Evolutionary conservation across 2,329 filamentous ascomycete genomes (phyloP).

Genomic region (Verticillium albo-atrum): DNA sequence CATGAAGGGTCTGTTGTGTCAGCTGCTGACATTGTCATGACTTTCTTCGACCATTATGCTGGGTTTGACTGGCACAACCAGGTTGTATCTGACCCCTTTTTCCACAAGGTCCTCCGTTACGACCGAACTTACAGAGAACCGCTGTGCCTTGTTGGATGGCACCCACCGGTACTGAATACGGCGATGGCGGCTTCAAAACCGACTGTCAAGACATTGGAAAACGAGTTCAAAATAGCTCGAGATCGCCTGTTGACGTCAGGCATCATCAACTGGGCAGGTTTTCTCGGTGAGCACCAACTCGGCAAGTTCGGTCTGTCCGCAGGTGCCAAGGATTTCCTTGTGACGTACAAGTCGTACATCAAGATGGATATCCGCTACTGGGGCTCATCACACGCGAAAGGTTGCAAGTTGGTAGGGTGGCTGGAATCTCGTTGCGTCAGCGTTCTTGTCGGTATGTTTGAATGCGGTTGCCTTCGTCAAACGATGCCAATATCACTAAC

Average conservation of each 20-base stretch:
- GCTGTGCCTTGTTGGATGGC: slow-evolving; percentile 59
- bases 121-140: slow-evolving; percentile 53
- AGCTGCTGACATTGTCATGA: slow-evolving; percentile 46
- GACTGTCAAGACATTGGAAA: slow-evolving; percentile 44
- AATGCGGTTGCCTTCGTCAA: background rate
- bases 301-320: background rate
- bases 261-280: slow-evolving; percentile 36
- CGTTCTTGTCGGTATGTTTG: slow-evolving; percentile 50
- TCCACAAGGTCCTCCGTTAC: slow-evolving; percentile 48
- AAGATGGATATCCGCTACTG: slow-evolving; percentile 63
- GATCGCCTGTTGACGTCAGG: slow-evolving; percentile 27
- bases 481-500: slow-evolving; percentile 4
- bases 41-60: slow-evolving; percentile 62
- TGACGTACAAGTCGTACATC: slow-evolving; percentile 48
- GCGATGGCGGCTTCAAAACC: slow-evolving; percentile 48
- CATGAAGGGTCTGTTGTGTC: slow-evolving; percentile 29
- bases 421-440: slow-evolving; percentile 56
- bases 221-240: slow-evolving; percentile 46
- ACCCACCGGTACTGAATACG: slow-evolving; percentile 58
- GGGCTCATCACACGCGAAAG: slow-evolving; percentile 51
- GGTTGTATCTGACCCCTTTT: slow-evolving; percentile 56
- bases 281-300: slow-evolving; percentile 24
- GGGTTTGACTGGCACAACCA: slow-evolving; percentile 53
- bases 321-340: slow-evolving; percentile 44
- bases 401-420: slow-evolving; percentile 56